Evolutionary conservation across 2,329 filamentous ascomycete species (phyloP), one percentile per base, ranked within the genome.

Genomic region (Myriosclerotinia curreyana): DNA sequence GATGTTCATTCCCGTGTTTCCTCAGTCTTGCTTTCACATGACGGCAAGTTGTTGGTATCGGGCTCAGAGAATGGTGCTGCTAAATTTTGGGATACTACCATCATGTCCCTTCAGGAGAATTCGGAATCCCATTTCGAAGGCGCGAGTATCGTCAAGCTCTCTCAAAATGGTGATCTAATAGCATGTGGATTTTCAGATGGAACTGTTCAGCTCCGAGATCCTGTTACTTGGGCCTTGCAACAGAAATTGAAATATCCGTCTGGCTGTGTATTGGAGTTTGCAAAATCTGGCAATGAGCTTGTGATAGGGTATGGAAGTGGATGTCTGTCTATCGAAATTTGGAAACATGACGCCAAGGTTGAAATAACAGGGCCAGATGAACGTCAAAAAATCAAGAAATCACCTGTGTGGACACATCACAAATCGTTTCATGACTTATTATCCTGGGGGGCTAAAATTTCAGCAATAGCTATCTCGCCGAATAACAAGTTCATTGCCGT

Each of bases 221-320:
- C 48, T 17, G 14, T 6, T 20, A 68, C 55, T 2, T 67, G 66
- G 25, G 42, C n/a, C 31, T 34, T 46, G 28, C 53, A 42, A 56
- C 60, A 64, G 60, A 68, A 62, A 51, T 46, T 69, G 34, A 22
- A 62, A 20, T 50, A 50, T 31, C 15, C 48, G 31, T 50, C 15
- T 31, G 7, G 31, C 14, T 15, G 2, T 14, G 48, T 28, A 49
- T 28, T 28, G 22, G 22, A 28, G 14, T 17, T 28, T 12, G 17
- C 48, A 49, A 31, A 31, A 31, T 31, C 28, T 31, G 28, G 28
- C n/a, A 12, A 28, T 28, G 15, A 6, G 14, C 28, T 49, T 15
- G 48, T 28, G 5, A 1, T 49, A 15, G 48, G 22, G 28, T 28
- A 22, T 49, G n/a, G 22, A 28, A 5, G 11, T 49, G n/a, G 22